phyloP scores from a whole-genome alignment of 306 rosid genomes.

The Rosa persica region DNA sequence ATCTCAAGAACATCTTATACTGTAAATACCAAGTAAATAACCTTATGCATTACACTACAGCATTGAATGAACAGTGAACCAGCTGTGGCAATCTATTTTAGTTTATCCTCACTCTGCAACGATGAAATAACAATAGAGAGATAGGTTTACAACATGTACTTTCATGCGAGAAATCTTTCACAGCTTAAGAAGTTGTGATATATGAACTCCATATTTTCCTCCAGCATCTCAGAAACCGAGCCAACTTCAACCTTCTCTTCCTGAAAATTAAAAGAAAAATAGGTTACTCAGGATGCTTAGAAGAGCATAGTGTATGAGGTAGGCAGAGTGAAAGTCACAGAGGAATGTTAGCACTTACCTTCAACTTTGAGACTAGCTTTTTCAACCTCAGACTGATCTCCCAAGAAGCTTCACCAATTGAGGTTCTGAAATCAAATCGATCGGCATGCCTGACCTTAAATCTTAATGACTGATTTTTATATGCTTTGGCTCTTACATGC shows the following conservation, averaged over 20 bases:
- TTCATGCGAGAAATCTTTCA: slow-evolving; percentile 32
- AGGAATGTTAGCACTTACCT: slow-evolving; percentile 20
- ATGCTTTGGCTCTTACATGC: slow-evolving; percentile 35
- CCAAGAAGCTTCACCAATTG: slow-evolving; percentile 39
- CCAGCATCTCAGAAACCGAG: slow-evolving; percentile 44
- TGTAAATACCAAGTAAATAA: background rate
- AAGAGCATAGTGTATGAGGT: too few relatives aligned
- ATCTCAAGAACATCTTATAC: background rate
- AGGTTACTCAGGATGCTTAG: background rate
- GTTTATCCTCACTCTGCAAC: background rate
- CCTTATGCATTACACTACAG: background rate
- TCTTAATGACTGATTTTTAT: slow-evolving; percentile 32
- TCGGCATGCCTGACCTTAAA: slow-evolving; percentile 47
- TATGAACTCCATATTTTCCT: slow-evolving; percentile 39
- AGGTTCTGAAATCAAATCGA: slow-evolving; percentile 43
- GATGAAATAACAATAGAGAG: background rate
- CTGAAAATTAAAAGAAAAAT: slow-evolving; percentile 21
- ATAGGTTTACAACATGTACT: background rate
- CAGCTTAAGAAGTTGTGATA: slow-evolving; percentile 39
- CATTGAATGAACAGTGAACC: background rate
- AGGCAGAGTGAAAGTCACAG: background rate
- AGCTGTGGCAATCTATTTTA: background rate
- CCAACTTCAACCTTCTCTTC: slow-evolving; percentile 23
- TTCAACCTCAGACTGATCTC: slow-evolving; percentile 42
- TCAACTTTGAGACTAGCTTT: slow-evolving; percentile 30